Base-by-base conservation (phyloP, 805 yeast species). In the Blastobotrys parvus region DNA sequence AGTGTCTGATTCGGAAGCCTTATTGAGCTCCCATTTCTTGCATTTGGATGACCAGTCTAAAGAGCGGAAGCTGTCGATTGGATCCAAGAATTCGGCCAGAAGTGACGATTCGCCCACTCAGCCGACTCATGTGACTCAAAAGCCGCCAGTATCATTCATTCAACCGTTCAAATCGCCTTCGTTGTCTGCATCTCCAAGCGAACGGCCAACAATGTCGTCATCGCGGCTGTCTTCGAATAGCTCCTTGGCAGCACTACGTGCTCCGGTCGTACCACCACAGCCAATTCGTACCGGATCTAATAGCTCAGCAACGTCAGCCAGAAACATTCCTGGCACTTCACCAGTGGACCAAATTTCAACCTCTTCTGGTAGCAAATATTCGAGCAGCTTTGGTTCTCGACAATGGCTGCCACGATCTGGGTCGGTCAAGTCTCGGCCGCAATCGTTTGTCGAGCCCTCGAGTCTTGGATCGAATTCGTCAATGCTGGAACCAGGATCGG, bases 161-260 rank as follows among this genome's bases (percentile, higher is more conserved):
- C 81, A 76, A 47, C 78, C 83, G 2, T 80, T 80, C 62, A 77
- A 74, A 48, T 74, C 77, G 2, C 83, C 85, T 0, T 75, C 85
- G 0, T 64, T 80, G 25, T 62, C 76, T 15, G 65, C 56, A 3
- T 63, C 66, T 15, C 63, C 29, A 25, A 11, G 10, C 7, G 29
- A 11, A n/a, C 11, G 18, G 21, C 33, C 15, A 3, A 17, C 32
- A 4, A 31, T 3, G 33, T 23, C 31, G n/a, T 11, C 22, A 3
- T 20, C 38, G 6, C 38, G 38, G 13, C 7, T 20, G 27, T 21
- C 38, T 8, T 35, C 76, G 0, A 65, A 63, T 2, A 69, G 74
- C 0, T 63, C 72, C 1, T 56, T 64, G 11, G 68, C 67, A 3
- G 64, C 67, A 5, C 45, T 65, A 18, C 59, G 68, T 35, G 61